Conservation (phyloP, 768 basidiomycete genomes). For the Mycena vitilis region DNA sequence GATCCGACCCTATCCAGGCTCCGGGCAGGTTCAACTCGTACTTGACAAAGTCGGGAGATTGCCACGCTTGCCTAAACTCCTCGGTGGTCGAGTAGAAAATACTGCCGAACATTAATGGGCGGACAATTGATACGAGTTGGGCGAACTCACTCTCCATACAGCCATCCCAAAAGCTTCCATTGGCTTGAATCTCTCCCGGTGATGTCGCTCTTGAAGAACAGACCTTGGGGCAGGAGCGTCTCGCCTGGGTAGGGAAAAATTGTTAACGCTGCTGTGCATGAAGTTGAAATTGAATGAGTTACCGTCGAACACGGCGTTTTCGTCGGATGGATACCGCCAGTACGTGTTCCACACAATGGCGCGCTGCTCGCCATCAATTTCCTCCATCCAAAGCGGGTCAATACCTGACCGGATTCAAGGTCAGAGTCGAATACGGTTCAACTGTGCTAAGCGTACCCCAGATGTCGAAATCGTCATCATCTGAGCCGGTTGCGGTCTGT, state of each 20-base stretch:
- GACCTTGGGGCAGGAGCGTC: slow-evolving; percentile 40
- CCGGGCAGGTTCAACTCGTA: slow-evolving; percentile 35
- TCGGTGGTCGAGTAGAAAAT: slow-evolving; percentile 39
- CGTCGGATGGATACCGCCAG: slow-evolving; percentile 36
- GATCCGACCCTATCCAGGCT: slow-evolving; percentile 37
- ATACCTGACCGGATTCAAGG: slow-evolving; percentile 22
- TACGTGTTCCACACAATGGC: slow-evolving; percentile 38
- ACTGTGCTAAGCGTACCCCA: slow-evolving; percentile 23
- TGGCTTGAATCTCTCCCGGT: slow-evolving; percentile 38
- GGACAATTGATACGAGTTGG: not conserved
- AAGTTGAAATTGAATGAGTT: not conserved
- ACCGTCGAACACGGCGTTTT: slow-evolving; percentile 33
- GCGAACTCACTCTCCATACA: slow-evolving; percentile 36
- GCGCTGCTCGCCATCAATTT: slow-evolving; percentile 32
- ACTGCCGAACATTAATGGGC: slow-evolving; percentile 2
- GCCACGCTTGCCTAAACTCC: slow-evolving; percentile 37
- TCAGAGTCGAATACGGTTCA: not conserved
- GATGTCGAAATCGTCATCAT: slow-evolving; percentile 39
- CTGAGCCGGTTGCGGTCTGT: slow-evolving; percentile 37
- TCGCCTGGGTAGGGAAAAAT: slow-evolving; percentile 23
- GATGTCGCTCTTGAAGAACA: slow-evolving; percentile 40
- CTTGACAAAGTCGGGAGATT: slow-evolving; percentile 34
- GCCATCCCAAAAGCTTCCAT: slow-evolving; percentile 38
- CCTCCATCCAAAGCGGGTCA: slow-evolving; percentile 38
- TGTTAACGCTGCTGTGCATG: too few species aligned